Conservation (phyloP, 306 rosid genomes). For the Elaeagnus macrophylla region DNA sequence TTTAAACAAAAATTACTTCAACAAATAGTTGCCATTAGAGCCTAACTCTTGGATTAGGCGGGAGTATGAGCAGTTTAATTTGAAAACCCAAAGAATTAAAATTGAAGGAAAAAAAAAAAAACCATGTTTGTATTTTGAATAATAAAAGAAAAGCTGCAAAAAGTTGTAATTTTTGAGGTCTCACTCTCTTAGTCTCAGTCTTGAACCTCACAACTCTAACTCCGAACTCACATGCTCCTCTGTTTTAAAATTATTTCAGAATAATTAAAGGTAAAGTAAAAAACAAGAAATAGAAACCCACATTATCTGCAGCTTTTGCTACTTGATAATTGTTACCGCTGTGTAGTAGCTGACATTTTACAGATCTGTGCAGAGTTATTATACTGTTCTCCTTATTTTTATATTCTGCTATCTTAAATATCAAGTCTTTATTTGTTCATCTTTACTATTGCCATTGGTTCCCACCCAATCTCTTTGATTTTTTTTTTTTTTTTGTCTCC, state of each 20-base stretch:
- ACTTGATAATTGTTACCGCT: conserved; percentile 5
- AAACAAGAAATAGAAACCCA: conserved; percentile 32
- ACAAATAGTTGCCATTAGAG: too few species aligned
- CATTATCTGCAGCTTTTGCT: conserved; percentile 15
- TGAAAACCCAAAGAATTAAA: too few species aligned
- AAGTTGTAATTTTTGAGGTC: not conserved
- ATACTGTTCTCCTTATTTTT: conserved; percentile 13
- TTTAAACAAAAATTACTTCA: too few species aligned
- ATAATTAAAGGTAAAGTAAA: conserved; percentile 23
- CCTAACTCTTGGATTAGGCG: too few species aligned
- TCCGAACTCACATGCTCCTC: conserved; percentile 49
- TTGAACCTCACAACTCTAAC: conserved; percentile 41
- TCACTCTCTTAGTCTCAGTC: conserved; percentile 13
- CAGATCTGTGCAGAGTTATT: conserved; percentile 30
- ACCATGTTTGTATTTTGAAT: too few species aligned
- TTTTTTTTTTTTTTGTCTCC: conserved; percentile 26
- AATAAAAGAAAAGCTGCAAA: too few species aligned
- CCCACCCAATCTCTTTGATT: conserved; percentile 12
- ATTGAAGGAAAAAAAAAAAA: too few species aligned
- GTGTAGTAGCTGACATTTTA: conserved; percentile 28
- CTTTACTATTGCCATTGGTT: conserved; percentile 4
- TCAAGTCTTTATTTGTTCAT: conserved; percentile 25
- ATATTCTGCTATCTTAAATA: conserved; percentile 22
- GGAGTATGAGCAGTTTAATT: too few species aligned
- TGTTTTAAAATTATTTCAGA: conserved; percentile 9